A percentile compares a stretch with the other conserved stretches of the same genome.
phyloP scores from a whole-genome alignment of 2,329 filamentous ascomycete species.

The Cercospora beticola region DNA sequence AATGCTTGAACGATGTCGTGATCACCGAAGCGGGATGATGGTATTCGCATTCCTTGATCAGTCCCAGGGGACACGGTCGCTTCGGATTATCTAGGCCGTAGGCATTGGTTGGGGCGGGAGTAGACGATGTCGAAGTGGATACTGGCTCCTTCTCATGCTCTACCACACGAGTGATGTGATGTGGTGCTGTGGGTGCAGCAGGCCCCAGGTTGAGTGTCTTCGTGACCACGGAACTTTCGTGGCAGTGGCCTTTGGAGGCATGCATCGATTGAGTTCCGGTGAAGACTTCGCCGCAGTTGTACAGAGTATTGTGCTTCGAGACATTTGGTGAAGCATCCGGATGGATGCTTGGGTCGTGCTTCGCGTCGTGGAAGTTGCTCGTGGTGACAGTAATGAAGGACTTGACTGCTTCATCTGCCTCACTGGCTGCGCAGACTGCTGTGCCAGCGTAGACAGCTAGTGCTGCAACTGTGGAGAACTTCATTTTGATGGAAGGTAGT shows the following conservation, averaged over 20 bases:
- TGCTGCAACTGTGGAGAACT: neutral
- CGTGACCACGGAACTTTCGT: neutral
- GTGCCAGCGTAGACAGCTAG: neutral
- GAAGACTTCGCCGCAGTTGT: neutral
- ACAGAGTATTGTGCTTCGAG: neutral
- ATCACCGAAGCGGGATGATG: neutral
- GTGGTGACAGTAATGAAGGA: neutral
- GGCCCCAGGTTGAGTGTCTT: neutral
- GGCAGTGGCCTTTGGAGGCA: neutral
- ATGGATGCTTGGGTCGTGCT: neutral
- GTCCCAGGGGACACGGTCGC: neutral
- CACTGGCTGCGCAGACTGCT: neutral
- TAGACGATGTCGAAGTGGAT: neutral
- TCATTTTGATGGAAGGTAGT: neutral
- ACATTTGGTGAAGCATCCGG: neutral
- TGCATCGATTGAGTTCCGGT: neutral
- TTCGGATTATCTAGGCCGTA: neutral
- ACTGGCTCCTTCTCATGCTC: neutral
- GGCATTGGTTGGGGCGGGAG: neutral
- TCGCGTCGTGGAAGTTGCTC: neutral
- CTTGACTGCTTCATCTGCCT: neutral
- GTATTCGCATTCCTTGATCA: neutral
- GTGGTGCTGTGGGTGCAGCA: neutral
- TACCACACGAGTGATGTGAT: neutral
- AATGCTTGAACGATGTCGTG: neutral